Conservation (phyloP, 768 basidiomycete species). For the Brasilioporus rufonigricans region DNA sequence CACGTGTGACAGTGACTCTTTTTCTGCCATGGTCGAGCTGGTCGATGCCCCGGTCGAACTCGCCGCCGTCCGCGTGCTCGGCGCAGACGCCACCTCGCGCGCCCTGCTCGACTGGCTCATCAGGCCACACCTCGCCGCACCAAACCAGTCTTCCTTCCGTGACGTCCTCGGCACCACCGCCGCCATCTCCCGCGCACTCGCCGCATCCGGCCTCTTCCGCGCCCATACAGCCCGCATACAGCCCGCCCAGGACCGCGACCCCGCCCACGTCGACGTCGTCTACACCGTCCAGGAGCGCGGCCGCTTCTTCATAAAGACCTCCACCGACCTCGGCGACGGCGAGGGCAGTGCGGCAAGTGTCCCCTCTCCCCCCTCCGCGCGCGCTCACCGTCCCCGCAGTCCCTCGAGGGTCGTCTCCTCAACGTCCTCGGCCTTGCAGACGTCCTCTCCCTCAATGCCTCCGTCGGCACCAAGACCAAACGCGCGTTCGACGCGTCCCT, state of each 20-base stretch:
- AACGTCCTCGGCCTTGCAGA: slow-evolving; percentile 95
- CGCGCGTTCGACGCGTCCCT: slow-evolving; percentile 75
- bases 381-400: slow-evolving; percentile 39
- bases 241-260: slow-evolving; percentile 48
- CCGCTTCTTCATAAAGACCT: slow-evolving; percentile 71
- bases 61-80: slow-evolving; percentile 77
- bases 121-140: slow-evolving; percentile 52
- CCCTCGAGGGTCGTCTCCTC: slow-evolving; percentile 73
- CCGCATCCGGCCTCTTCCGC: slow-evolving; percentile 76
- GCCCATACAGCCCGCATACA: slow-evolving; percentile 64
- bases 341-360: slow-evolving; percentile 87
- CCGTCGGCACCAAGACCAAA: slow-evolving; percentile 85
- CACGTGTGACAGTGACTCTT: slow-evolving; percentile 16
- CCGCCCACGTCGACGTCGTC: slow-evolving; percentile 74
- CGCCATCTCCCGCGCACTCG: slow-evolving; percentile 60
- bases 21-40: slow-evolving; percentile 22
- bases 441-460: slow-evolving; percentile 75
- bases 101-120: slow-evolving; percentile 83
- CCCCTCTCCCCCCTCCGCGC: background rate
- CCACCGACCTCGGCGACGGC: slow-evolving; percentile 90
- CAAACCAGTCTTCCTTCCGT: slow-evolving; percentile 43
- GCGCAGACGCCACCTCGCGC: slow-evolving; percentile 67
- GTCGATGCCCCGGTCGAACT: slow-evolving; percentile 64
- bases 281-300: slow-evolving; percentile 76
- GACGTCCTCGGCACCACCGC: slow-evolving; percentile 70